A percentile compares a stretch with the other conserved stretches of the same genome.
These are phyloP conservation scores for Friedmanniomyces endolithicus DNA, from an alignment of 495 filamentous ascomycete species.

Conservation along the genomic window DNA sequence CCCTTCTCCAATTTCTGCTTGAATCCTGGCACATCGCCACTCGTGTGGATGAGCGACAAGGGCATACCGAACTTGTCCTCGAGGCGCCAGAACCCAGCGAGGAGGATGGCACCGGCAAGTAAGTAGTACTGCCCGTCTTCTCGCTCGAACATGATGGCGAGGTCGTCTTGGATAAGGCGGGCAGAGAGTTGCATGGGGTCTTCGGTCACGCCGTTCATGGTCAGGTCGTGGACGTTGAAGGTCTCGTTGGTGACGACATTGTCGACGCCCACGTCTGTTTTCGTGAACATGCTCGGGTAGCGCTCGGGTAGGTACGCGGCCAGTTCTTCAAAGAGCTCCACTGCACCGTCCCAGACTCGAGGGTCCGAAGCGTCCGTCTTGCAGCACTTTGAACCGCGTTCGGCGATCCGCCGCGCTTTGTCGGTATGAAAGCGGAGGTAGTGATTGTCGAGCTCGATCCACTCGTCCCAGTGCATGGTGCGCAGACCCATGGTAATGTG, in stretches of 20 bases:
- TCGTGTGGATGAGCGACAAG: conserved; percentile 71
- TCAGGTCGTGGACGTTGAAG: conserved; percentile 56
- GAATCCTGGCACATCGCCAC: conserved; percentile 68
- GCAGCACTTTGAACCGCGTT: conserved; percentile 60
- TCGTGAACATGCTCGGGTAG: conserved; percentile 61
- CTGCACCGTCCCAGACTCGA: conserved; percentile 48
- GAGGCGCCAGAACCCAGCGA: conserved; percentile 81
- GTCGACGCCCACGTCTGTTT: conserved; percentile 52
- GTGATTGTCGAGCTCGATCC: conserved; percentile 84
- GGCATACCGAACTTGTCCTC: conserved; percentile 77
- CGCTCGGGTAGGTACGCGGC: conserved; percentile 64
- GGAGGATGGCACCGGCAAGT: conserved; percentile 62
- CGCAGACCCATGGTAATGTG: conserved; percentile 77
- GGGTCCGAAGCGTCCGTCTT: conserved; percentile 56
- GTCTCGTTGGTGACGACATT: conserved; percentile 62
- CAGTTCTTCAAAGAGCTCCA: conserved; percentile 72
- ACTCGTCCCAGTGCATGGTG: conserved; percentile 64
- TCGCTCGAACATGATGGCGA: conserved; percentile 76
- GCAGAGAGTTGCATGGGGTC: conserved; percentile 67
- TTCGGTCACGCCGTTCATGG: conserved; percentile 42
- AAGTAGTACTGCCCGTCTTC: conserved; percentile 76
- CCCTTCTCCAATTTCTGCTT: conserved; percentile 60
- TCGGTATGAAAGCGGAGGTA: conserved; percentile 63
- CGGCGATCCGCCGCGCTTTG: conserved; percentile 57
- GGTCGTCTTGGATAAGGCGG: conserved; percentile 70